Percentiles rank a stretch among this genome's conserved stretches.
phyloP scores from a whole-genome alignment of 1,139 yeast genomes.

The Debaryomycetaceae sp. region DNA sequence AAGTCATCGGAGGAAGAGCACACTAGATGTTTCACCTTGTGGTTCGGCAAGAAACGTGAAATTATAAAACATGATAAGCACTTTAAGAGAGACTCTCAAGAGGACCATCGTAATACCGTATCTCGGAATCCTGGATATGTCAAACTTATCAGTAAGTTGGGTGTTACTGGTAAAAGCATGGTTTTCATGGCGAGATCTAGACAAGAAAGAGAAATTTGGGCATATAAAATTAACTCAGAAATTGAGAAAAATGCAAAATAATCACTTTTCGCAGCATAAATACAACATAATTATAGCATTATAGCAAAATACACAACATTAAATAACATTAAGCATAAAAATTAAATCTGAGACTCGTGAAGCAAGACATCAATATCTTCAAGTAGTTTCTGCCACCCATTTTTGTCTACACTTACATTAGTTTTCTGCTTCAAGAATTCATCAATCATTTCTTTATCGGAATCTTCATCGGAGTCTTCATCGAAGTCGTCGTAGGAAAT shows the following conservation, averaged over 20 bases:
- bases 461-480: slow-evolving; percentile 16
- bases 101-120: slow-evolving; percentile 8
- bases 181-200: slow-evolving; percentile 80
- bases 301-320: neutral
- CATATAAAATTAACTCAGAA: slow-evolving; percentile 57
- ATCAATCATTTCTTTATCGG: slow-evolving; percentile 22
- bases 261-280: neutral
- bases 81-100: slow-evolving; percentile 5
- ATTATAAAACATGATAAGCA: slow-evolving; percentile 20
- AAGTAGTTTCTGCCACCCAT: slow-evolving; percentile 15
- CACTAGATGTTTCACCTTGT: slow-evolving; percentile 71
- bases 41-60: slow-evolving; percentile 70
- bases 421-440: slow-evolving; percentile 5
- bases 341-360: slow-evolving; percentile 1
- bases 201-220: slow-evolving; percentile 85
- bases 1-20: slow-evolving; percentile 72
- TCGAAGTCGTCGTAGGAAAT: neutral
- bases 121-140: slow-evolving; percentile 39
- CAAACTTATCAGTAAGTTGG: slow-evolving; percentile 50
- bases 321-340: neutral
- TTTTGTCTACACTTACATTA: neutral
- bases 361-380: slow-evolving; percentile 15
- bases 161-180: slow-evolving; percentile 64
- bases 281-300: neutral
- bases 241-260: slow-evolving; percentile 48